phyloP scores from a whole-genome alignment of 352 stramenopile genomes.

The Ophiocytium majus region DNA sequence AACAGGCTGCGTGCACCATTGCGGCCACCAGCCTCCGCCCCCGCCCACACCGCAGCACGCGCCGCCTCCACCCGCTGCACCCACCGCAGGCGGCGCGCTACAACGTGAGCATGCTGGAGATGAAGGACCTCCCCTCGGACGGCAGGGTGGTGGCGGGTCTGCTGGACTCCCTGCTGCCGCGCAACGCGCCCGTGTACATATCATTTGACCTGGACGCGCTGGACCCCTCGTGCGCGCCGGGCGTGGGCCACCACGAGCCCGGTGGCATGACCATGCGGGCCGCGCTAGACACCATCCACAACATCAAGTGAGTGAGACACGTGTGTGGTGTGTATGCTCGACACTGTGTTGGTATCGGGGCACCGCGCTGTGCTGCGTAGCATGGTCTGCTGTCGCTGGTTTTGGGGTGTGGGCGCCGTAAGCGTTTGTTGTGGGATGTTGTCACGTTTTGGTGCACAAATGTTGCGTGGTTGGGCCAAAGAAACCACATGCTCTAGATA shows the following conservation, averaged over 20 bases:
- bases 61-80: neutral
- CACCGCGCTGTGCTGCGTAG: no score
- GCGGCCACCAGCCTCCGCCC: no score
- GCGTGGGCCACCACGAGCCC: constrained; percentile 42
- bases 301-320: constrained; percentile 15
- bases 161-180: constrained; percentile 5
- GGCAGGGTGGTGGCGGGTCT: constrained; percentile 10
- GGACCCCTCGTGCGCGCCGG: constrained; percentile 39
- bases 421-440: no score
- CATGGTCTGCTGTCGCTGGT: no score
- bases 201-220: constrained; percentile 42
- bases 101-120: constrained; percentile 31
- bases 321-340: no score
- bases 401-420: no score
- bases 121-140: constrained; percentile 17
- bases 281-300: constrained; percentile 31
- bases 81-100: constrained; percentile 29
- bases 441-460: no score
- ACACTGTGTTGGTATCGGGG: no score
- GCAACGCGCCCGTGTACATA: constrained; percentile 45
- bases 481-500: no score
- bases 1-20: no score
- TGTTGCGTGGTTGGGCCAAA: no score
- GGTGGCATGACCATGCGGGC: constrained; percentile 32
- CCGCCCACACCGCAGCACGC: neutral